Base-by-base conservation (phyloP, 1,139 yeast genomes). In the Geotrichum candidum region DNA sequence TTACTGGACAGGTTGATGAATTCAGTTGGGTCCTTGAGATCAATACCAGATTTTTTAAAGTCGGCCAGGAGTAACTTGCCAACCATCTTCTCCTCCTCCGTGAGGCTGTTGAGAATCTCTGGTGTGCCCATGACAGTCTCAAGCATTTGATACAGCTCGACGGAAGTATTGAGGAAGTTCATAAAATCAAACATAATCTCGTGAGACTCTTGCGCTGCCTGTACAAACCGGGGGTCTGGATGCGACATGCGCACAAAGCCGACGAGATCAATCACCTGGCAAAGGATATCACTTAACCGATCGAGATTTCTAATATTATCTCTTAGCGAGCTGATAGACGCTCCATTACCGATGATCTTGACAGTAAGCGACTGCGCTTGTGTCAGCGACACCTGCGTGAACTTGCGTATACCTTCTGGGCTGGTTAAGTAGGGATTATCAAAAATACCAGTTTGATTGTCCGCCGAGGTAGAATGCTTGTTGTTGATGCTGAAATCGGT, bases 211-310 rank as follows among this genome's bases (percentile, higher is more conserved):
- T 94, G 97, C 0, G 99, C 97, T 1, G 94, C 95, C 56, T 80
- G 80, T 3, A 87, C 81, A 27, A 54, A 53, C 52, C 79, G 76
- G 58, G 78, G 78, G 65, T 86, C 82, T 0, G 98, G 97, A 72
- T 94, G 98, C 1, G 87, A 85, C 57, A 91, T 92, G 60, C 99
- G 79, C 33, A 95, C 84, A 74, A 94, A 94, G 68, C 94, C 99
- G 33, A 97, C 95, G 61, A 92, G 83, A 73, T 94, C 99, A 54
- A 94, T 92, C 9, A 90, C 98, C 64, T 96, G 83, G 72, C 99
- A 94, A 53, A 94, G 76, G 25, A 88, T 82, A 72, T 94, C 99
- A 69, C 96, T 88, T 53, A 95, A 77, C 67, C 91, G 85, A 73
- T 94, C 99, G 64, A 94, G 76, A 60, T 85, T 84, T 59, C 84